These are phyloP conservation scores for Xerocomus amazonicus DNA, from an alignment of 1,284 basidiomycete species.

Conservation along the genomic window DNA sequence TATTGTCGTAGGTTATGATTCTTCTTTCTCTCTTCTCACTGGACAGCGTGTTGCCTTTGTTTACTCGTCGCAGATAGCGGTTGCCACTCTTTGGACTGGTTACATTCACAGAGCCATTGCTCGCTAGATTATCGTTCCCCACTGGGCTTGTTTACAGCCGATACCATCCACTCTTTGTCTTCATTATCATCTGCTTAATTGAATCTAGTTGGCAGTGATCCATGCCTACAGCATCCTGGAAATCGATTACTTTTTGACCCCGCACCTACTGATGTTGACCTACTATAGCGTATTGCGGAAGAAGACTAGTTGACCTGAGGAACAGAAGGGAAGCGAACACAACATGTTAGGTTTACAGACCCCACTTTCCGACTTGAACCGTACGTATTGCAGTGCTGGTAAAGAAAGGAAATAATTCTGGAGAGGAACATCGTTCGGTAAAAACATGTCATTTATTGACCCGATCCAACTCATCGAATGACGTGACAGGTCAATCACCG, in stretches of 20 bases:
- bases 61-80: constrained; percentile 4
- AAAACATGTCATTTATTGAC: background rate
- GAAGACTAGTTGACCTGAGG: too few relatives aligned
- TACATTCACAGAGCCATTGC: constrained; percentile 7
- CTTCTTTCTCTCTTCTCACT: constrained; percentile 1
- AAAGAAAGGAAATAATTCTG: background rate
- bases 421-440: too few relatives aligned
- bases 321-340: too few relatives aligned
- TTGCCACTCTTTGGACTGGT: constrained; percentile 23
- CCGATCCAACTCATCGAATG: background rate
- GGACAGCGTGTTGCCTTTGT: constrained; percentile 16
- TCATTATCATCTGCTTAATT: constrained; percentile 31
- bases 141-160: constrained; percentile 3
- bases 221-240: constrained; percentile 7
- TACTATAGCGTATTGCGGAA: too few relatives aligned
- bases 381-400: too few relatives aligned
- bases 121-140: constrained; percentile 14
- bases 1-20: background rate
- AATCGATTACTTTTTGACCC: constrained; percentile 7
- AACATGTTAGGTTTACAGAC: too few relatives aligned
- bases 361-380: too few relatives aligned
- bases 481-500: background rate
- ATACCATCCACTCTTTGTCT: constrained; percentile 13
- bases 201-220: constrained; percentile 27
- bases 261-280: too few relatives aligned